Evolutionary conservation across 2,329 filamentous ascomycete genomes (phyloP).

Genomic region (Ceratocystiopsis sp.): DNA sequence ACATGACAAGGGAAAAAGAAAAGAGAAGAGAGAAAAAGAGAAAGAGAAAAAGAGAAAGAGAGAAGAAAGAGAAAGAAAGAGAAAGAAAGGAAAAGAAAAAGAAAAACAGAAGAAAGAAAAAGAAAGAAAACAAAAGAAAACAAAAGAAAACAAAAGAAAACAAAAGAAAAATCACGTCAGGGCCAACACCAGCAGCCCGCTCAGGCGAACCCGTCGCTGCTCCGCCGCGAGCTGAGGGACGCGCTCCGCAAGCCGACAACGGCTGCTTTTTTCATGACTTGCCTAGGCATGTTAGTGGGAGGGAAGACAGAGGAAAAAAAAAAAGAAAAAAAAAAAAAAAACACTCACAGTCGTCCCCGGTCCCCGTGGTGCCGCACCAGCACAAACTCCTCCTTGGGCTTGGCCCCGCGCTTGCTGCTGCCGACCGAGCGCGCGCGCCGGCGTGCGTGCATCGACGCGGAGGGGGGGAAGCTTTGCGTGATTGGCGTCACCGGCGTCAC

Average conservation of each 20-base stretch:
- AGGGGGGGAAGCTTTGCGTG: too few relatives aligned
- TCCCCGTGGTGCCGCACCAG: slow-evolving; percentile 9
- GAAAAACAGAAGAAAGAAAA: background rate
- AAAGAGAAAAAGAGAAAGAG: background rate
- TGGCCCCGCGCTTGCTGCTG: background rate
- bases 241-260: background rate
- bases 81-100: background rate
- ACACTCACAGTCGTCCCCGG: slow-evolving; percentile 8
- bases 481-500: background rate
- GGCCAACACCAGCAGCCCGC: too few relatives aligned
- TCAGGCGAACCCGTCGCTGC: slow-evolving; percentile 4
- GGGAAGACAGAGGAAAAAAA: background rate
- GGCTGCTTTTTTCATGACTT: slow-evolving; percentile 8
- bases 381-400: slow-evolving; percentile 7
- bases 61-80: background rate
- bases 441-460: too few relatives aligned
- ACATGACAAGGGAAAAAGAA: too few relatives aligned
- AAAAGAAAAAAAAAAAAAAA: background rate
- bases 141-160: background rate
- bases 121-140: background rate
- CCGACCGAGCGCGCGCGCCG: too few relatives aligned
- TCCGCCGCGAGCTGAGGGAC: slow-evolving; percentile 6
- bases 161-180: background rate
- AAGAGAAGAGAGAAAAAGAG: background rate
- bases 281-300: background rate